Conservation (phyloP, 139 green algal species). For the Picochlorum sp. region DNA sequence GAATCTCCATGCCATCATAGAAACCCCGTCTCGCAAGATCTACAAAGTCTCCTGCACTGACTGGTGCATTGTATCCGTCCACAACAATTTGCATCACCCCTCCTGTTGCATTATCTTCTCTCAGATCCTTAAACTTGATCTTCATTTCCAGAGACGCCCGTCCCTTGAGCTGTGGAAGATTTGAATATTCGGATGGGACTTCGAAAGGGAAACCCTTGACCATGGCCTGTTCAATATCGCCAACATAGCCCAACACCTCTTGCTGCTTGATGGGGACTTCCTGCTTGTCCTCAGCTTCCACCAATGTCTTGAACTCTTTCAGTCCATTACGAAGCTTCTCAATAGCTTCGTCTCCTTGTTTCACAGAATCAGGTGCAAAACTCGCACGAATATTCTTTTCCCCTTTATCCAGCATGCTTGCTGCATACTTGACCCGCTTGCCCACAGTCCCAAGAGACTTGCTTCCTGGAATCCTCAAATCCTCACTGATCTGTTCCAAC, state of each 20-base stretch:
- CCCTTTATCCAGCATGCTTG: constrained; percentile 44
- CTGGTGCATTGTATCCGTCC: constrained; percentile 95
- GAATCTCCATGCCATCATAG: constrained; percentile 95
- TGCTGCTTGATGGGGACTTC: constrained; percentile 69
- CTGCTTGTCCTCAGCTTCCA: constrained; percentile 81
- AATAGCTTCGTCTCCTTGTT: constrained; percentile 27
- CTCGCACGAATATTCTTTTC: constrained; percentile 45
- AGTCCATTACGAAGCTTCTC: constrained; percentile 38
- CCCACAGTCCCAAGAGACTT: constrained; percentile 67
- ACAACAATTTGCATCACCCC: constrained; percentile 66
- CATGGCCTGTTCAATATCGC: constrained; percentile 87
- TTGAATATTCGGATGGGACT: constrained; percentile 78
- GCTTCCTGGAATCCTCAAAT: constrained; percentile 77
- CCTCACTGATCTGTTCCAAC: constrained; percentile 83
- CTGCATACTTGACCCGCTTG: constrained; percentile 44
- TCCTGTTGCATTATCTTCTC: constrained; percentile 42
- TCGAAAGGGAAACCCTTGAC: constrained; percentile 86
- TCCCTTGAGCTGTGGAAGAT: constrained; percentile 86
- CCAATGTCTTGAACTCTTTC: constrained; percentile 54
- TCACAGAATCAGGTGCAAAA: constrained; percentile 70
- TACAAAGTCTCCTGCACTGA: constrained; percentile 86
- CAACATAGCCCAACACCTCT: constrained; percentile 72
- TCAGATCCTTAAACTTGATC: constrained; percentile 54
- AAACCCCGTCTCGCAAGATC: constrained; percentile 86
- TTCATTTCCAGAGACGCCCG: constrained; percentile 88